Base-by-base conservation (phyloP, 805 yeast genomes). In the Kazachstania taianensis region DNA sequence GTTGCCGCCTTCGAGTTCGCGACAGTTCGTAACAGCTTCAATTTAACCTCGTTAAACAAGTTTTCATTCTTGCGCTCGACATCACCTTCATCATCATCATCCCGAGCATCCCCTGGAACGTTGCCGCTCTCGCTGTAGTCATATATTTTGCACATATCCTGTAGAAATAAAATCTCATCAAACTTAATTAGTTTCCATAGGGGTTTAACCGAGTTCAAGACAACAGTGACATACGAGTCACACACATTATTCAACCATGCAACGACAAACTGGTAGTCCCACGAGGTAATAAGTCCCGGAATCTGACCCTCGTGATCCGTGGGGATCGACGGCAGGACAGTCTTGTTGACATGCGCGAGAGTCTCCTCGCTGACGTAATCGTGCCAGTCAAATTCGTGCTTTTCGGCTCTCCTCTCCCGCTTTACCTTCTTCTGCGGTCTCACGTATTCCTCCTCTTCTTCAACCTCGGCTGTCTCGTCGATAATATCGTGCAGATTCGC, bases 191-290 rank as follows among this genome's bases (percentile, higher is more conserved):
- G 42, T 26, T 40, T 48, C 59, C 57, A 57, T 41, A 55, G 29
- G 5, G 55, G 46, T 30, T 49, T 52, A 6, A 30, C 27, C 9
- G 30, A 30, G 14, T 29, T 13, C 13, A 29, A 31, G 1, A 36
- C 33, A 2, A 34, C 38, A n/a, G 43, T 38, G 10, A 34, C 31
- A 36, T 38, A 54, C 5, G 61, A 55, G 19, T 52, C 52, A 32
- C 57, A 50, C 5, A 55, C 59, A 35, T 49, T 50, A 33, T 53
- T 51, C n/a, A 58, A 43, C 57, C 62, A 59, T 13, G 52, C 44
- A 8, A 58, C 43, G 17, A 53, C 52, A 30, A 50, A 56, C 33
- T 59, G 62, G 33, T 53, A 59, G 15, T 43, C 39, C 62, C 61
- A 57, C 7, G 43, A 39, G 17, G 32, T 24, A 8, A 48, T 19